Base-by-base conservation (phyloP, 2,329 filamentous ascomycete genomes). In the Pyrenophora seminiperda region DNA sequence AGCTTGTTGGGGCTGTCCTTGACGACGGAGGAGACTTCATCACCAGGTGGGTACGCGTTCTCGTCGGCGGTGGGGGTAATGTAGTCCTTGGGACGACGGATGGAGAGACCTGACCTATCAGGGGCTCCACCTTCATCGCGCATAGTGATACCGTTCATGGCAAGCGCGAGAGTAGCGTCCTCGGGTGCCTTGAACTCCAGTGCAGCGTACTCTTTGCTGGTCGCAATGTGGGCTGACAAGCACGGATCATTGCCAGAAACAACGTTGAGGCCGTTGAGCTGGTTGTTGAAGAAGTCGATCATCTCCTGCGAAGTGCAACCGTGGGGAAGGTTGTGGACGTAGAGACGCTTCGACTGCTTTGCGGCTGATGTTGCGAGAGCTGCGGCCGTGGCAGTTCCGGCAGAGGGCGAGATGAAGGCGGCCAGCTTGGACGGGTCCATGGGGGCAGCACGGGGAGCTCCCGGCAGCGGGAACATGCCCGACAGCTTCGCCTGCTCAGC, bases 401-500 rank as follows among this genome's bases (percentile, higher is more conserved):
- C 85, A 11, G 93, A 89, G 70, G 95, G 91, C 72, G 90, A 92
- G 85, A 97, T 95, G 73, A 99, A 96, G 17, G 93, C 91, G 73
- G 97, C 91, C 39, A 99, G 82, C 73, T 93, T 93, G 65, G 85
- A 90, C 13, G 93, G 92, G 63, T 99, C 94, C 87, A 97, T 94
- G 27, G 91, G 88, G 68, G 97, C 92, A 73, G 96, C 91, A 62
- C 94, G 86, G 46, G 94, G 94, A 54, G 94, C 94, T 59, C 94
- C 94, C 3, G 94, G 94, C 37, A 99, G 84, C 53, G 95, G 92
- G 79, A 99, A 99, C 94, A 99, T 97, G 78, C 93, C 85, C 2
- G 95, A 99, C 36, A 99, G 82, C 79, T 99, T 99, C 41, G 94
- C 95, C 74, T 99, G 95, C 75, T 99, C 95, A 17, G 94, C 91